Conservation (phyloP, 176 grass and related monocot species). For the Thinopyrum elongatum region DNA sequence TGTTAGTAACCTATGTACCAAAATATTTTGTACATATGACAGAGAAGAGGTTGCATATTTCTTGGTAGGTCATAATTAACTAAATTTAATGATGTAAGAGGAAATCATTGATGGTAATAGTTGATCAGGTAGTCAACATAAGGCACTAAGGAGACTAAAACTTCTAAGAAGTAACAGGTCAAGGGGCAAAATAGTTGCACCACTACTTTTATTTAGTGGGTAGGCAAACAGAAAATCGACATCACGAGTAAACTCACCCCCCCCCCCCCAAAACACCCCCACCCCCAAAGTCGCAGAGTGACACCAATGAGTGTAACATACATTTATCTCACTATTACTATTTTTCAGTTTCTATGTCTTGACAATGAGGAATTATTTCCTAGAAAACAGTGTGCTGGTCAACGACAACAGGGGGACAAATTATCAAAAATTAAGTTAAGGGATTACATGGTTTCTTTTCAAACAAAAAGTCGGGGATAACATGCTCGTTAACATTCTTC, state of each 20-base stretch:
- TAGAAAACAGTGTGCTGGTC: not conserved
- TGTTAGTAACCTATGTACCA: constrained; percentile 8
- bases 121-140: constrained; percentile 20
- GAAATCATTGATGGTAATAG: not conserved
- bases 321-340: not conserved
- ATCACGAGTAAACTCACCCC: not conserved
- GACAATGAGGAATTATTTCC: not conserved
- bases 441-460: not conserved
- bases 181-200: constrained; percentile 28
- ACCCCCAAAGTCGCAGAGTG: not conserved
- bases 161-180: constrained; percentile 15
- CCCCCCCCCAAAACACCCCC: too few relatives aligned
- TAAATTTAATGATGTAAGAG: constrained; percentile 5
- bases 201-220: constrained; percentile 44
- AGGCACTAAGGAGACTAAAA: constrained; percentile 27
- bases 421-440: not conserved
- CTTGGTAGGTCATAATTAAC: not conserved
- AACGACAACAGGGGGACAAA: not conserved
- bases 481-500: not conserved
- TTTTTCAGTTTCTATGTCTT: not conserved
- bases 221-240: constrained; percentile 21
- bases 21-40: constrained; percentile 1
- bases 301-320: not conserved
- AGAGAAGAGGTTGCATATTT: not conserved
- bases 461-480: not conserved